Evolutionary conservation across 2,329 filamentous ascomycete species (phyloP).

Genomic region (Xylaria sp.): DNA sequence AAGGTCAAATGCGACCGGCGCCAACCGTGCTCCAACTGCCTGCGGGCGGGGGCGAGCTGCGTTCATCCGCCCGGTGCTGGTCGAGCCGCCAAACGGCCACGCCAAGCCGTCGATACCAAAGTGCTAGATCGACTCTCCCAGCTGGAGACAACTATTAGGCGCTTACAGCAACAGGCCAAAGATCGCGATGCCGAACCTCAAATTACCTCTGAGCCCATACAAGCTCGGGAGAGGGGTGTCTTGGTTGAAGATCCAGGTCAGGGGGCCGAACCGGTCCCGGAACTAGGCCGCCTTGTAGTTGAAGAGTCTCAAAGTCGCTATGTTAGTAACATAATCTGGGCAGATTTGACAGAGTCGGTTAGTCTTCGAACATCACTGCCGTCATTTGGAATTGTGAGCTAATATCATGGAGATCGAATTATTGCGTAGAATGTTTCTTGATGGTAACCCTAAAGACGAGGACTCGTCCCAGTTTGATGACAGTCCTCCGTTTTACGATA

Average conservation of each 20-base stretch:
- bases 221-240: background rate
- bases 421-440: constrained; percentile 40
- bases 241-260: constrained; percentile 10
- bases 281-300: constrained; percentile 35
- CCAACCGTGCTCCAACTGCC: constrained; percentile 39
- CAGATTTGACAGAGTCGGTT: constrained; percentile 47
- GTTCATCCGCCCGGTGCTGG: constrained; percentile 37
- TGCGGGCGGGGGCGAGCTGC: constrained; percentile 29
- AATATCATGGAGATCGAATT: constrained; percentile 36
- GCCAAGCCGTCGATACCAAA: constrained; percentile 32
- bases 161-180: constrained; percentile 33
- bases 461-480: constrained; percentile 19
- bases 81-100: constrained; percentile 37
- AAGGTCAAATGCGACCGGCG: constrained; percentile 41
- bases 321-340: constrained; percentile 44
- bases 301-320: constrained; percentile 38
- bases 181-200: constrained; percentile 16
- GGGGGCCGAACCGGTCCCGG: constrained; percentile 6
- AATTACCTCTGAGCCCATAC: background rate
- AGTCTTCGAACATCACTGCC: constrained; percentile 13
- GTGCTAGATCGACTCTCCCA: constrained; percentile 37
- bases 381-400: constrained; percentile 9
- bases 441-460: constrained; percentile 25
- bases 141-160: constrained; percentile 37
- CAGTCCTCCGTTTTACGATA: constrained; percentile 19